Percentiles rank a stretch among this genome's conserved stretches.
Conservation (phyloP, 2,329 filamentous ascomycete genomes). For the Fusarium coffeatum region DNA sequence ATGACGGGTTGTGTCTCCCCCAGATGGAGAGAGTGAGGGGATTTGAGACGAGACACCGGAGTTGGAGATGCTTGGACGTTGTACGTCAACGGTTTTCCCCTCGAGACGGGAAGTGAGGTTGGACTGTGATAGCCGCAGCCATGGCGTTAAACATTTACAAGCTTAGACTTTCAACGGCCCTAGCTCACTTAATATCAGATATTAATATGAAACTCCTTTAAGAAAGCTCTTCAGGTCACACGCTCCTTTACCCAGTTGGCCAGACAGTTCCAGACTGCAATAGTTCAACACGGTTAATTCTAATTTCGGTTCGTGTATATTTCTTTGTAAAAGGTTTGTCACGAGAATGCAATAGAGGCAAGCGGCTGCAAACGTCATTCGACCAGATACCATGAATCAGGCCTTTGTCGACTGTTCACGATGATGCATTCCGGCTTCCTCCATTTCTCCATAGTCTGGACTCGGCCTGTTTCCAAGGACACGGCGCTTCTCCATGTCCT, state of each 20-base stretch:
- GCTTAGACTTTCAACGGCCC: neutral
- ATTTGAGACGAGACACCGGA: neutral
- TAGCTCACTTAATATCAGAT: neutral
- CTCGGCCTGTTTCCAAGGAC: slow-evolving; percentile 13
- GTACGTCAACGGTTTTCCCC: neutral
- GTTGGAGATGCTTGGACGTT: slow-evolving; percentile 15
- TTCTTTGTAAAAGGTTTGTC: slow-evolving; percentile 5
- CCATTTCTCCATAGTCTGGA: slow-evolving; percentile 21
- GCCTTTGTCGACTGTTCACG: slow-evolving; percentile 21
- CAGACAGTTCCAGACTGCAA: neutral
- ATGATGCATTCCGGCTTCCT: slow-evolving; percentile 9
- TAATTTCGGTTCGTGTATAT: slow-evolving; percentile 25
- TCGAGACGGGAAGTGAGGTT: neutral
- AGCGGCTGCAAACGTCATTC: slow-evolving; percentile 13
- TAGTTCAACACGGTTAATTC: slow-evolving; percentile 1
- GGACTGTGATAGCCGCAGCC: neutral
- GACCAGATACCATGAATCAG: slow-evolving; percentile 11
- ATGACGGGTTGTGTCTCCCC: slow-evolving; percentile 16
- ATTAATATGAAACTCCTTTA: neutral
- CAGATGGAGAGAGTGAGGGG: slow-evolving; percentile 29
- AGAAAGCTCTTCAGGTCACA: slow-evolving; percentile 14
- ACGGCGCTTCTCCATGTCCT: slow-evolving; percentile 15
- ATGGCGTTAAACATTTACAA: neutral
- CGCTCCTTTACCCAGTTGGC: neutral
- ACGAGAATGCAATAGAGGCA: neutral